phyloP scores from a whole-genome alignment of 2,329 filamentous ascomycete genomes.

The Pseudocercospora pini-densiflorae region DNA sequence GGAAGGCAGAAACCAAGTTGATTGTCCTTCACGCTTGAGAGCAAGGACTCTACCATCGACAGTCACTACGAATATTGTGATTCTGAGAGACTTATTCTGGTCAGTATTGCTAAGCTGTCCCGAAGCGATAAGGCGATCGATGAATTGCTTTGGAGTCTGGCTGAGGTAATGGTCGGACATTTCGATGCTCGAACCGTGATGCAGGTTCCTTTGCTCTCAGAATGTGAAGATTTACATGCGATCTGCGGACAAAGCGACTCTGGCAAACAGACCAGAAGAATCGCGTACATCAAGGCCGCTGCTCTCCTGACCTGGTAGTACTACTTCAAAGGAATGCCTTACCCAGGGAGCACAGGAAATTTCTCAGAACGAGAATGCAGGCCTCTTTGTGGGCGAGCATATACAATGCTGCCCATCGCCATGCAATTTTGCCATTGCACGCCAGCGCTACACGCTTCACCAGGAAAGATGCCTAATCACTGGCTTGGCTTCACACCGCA shows the following conservation, averaged over 20 bases:
- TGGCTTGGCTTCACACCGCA: neutral
- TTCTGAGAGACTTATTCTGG: neutral
- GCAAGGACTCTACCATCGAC: too few species aligned
- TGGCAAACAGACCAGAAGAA: neutral
- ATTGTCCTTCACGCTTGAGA: too few species aligned
- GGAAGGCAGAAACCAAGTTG: too few species aligned
- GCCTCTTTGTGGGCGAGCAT: neutral
- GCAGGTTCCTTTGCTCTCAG: too few species aligned
- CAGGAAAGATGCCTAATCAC: neutral
- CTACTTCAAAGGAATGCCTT: too few species aligned
- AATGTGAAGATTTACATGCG: too few species aligned
- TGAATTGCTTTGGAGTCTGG: neutral
- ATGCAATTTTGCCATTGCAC: neutral
- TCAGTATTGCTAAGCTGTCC: neutral
- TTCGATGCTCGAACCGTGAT: too few species aligned
- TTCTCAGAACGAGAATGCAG: neutral
- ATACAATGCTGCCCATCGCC: neutral
- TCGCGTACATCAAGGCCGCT: neutral
- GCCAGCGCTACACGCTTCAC: neutral
- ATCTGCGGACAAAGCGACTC: too few species aligned
- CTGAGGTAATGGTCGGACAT: neutral
- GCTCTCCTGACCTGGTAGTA: too few species aligned
- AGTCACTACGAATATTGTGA: neutral
- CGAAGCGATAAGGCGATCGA: neutral
- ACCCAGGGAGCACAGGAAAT: neutral